phyloP scores from a whole-genome alignment of 2,329 filamentous ascomycete species.

The Lachnellula hyalina region DNA sequence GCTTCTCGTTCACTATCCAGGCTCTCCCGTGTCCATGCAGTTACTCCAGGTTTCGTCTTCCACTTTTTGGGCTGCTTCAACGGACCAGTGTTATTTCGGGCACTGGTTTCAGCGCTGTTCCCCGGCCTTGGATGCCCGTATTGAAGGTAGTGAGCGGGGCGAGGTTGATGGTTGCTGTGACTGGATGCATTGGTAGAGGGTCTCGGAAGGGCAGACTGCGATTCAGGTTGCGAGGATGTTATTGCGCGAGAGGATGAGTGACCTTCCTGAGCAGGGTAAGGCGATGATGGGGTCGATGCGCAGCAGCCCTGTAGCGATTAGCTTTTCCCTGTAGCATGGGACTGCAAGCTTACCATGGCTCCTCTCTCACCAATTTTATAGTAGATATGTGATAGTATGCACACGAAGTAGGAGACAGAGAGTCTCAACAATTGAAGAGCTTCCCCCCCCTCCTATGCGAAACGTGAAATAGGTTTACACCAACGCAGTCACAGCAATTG shows the following conservation, averaged over 20 bases:
- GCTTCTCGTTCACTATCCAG: constrained; percentile 68
- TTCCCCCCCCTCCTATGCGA: not conserved
- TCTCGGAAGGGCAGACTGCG: constrained; percentile 20
- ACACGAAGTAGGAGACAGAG: too few species aligned
- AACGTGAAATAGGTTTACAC: not conserved
- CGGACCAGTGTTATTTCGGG: not conserved
- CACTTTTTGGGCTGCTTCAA: not conserved
- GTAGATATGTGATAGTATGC: not conserved
- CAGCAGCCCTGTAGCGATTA: constrained; percentile 6
- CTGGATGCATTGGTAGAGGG: constrained; percentile 19
- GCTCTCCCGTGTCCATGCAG: constrained; percentile 62
- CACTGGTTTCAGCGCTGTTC: constrained; percentile 47
- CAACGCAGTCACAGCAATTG: not conserved
- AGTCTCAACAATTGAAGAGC: not conserved
- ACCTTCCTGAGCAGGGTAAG: constrained; percentile 10
- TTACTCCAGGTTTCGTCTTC: not conserved
- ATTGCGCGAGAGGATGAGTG: constrained; percentile 47
- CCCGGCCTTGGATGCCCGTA: constrained; percentile 67
- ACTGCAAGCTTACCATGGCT: not conserved
- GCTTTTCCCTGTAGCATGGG: not conserved
- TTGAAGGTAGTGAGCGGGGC: constrained; percentile 51
- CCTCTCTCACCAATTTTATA: not conserved
- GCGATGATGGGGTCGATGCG: constrained; percentile 4
- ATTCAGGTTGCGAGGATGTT: constrained; percentile 31
- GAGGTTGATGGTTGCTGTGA: constrained; percentile 5